phyloP scores from a whole-genome alignment of 2,329 filamentous ascomycete genomes.

The Fusarium nanum region DNA sequence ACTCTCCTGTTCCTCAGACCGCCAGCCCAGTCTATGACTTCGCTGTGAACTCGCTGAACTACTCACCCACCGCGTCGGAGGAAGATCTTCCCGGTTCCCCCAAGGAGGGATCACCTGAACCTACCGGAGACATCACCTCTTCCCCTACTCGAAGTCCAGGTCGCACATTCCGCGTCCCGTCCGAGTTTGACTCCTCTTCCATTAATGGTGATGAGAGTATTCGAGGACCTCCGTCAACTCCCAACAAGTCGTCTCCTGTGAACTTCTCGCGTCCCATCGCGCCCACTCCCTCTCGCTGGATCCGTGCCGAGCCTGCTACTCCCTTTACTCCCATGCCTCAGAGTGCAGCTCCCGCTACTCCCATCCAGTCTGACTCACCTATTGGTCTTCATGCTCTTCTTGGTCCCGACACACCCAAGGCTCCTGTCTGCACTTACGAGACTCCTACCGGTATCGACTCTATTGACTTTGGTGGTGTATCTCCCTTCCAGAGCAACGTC shows the following conservation, averaged over 20 bases:
- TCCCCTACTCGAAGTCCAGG: conserved; percentile 30
- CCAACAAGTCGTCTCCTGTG: conserved; percentile 33
- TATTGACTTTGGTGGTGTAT: conserved; percentile 48
- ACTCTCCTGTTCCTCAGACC: conserved; percentile 39
- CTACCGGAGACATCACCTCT: not conserved
- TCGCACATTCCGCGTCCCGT: conserved; percentile 35
- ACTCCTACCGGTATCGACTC: conserved; percentile 16
- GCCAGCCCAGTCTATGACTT: conserved; percentile 23
- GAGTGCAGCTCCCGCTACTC: conserved; percentile 1
- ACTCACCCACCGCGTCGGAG: conserved; percentile 4
- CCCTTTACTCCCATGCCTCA: conserved; percentile 36
- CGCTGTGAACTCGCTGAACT: conserved; percentile 16
- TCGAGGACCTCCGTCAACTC: conserved; percentile 14
- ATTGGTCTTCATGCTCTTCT: conserved; percentile 39
- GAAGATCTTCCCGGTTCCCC: not conserved
- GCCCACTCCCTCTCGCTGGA: conserved; percentile 49
- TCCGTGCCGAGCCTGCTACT: conserved; percentile 39
- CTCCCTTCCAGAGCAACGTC: conserved; percentile 45
- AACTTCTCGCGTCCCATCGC: conserved; percentile 43
- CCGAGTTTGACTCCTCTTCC: conserved; percentile 36
- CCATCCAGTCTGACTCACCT: conserved; percentile 22
- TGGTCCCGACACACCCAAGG: conserved; percentile 31
- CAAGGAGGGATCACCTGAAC: not conserved
- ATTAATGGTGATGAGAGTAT: conserved; percentile 9
- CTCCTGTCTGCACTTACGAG: conserved; percentile 18